These are phyloP conservation scores for Cladosporium colombiae DNA, from an alignment of 2,329 filamentous ascomycete genomes.

Conservation along the genomic window DNA sequence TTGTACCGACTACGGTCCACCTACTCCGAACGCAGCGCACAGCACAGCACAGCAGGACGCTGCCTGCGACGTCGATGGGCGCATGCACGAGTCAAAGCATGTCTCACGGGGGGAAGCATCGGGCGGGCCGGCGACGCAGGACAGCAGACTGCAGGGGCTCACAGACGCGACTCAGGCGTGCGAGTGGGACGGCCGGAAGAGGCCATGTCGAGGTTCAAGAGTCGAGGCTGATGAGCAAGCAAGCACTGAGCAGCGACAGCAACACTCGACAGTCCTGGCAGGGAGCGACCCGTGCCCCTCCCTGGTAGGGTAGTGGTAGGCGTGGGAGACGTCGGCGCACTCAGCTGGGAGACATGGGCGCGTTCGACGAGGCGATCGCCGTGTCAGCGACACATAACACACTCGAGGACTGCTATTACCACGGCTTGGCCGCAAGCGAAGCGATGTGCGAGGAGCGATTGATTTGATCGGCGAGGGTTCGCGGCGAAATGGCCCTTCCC, in stretches of 20 bases:
- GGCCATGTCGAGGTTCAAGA: neutral
- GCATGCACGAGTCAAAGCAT: neutral
- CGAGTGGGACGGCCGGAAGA: neutral
- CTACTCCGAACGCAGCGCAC: neutral
- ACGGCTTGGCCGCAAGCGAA: neutral
- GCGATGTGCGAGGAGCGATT: neutral
- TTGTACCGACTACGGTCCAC: neutral
- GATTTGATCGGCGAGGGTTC: neutral
- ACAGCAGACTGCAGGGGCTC: conserved; percentile 9
- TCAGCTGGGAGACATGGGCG: neutral
- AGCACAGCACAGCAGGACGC: neutral
- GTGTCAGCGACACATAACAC: neutral
- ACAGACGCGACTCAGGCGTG: neutral
- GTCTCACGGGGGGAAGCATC: neutral
- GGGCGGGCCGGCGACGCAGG: neutral
- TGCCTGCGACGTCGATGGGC: neutral
- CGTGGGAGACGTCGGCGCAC: neutral
- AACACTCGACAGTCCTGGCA: neutral
- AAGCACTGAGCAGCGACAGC: neutral
- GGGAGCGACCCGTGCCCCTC: neutral
- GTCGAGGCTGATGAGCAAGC: neutral
- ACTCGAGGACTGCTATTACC: neutral
- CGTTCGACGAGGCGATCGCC: neutral
- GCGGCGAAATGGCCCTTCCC: neutral
- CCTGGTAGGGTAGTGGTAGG: neutral